These are phyloP conservation scores for Schizonepeta tenuifolia DNA, from an alignment of 257 asterid genomes.

Conservation along the genomic window DNA sequence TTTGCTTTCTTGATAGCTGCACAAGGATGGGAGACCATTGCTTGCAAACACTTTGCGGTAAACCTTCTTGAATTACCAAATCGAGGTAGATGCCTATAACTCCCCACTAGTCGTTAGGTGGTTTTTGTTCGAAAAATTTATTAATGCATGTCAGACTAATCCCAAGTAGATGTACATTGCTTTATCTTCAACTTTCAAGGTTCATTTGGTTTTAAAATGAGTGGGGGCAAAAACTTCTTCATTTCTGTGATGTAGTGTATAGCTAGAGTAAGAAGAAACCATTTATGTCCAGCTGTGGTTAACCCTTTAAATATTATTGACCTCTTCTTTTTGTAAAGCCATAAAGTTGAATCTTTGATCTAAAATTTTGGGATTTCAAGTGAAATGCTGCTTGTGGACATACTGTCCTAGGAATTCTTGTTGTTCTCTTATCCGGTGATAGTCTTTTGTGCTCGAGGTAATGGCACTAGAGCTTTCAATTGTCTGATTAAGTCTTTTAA, in stretches of 20 bases:
- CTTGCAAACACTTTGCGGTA: background rate
- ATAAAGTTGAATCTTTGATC: constrained; percentile 12
- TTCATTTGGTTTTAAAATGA: constrained; percentile 23
- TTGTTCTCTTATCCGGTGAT: constrained; percentile 18
- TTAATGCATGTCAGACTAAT: constrained; percentile 5
- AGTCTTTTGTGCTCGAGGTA: background rate
- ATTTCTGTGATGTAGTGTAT: background rate
- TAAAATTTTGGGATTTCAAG: constrained; percentile 6
- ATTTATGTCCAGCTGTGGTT: background rate
- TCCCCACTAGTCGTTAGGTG: background rate
- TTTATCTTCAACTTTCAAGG: constrained; percentile 6
- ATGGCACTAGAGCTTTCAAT: constrained; percentile 25
- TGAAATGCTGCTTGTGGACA: constrained; percentile 21
- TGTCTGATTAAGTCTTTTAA: constrained; percentile 20
- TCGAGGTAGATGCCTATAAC: background rate
- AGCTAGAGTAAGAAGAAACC: background rate
- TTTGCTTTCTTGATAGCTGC: background rate
- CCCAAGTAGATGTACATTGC: background rate
- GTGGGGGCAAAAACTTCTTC: background rate
- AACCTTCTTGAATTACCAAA: background rate
- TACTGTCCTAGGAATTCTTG: background rate
- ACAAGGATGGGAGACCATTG: background rate
- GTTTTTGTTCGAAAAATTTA: background rate
- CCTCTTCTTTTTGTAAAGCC: constrained; percentile 8
- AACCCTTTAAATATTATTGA: constrained; percentile 12